These are phyloP conservation scores for Tricholoma bakamatsutake DNA, from an alignment of 768 basidiomycete genomes.

Conservation along the genomic window DNA sequence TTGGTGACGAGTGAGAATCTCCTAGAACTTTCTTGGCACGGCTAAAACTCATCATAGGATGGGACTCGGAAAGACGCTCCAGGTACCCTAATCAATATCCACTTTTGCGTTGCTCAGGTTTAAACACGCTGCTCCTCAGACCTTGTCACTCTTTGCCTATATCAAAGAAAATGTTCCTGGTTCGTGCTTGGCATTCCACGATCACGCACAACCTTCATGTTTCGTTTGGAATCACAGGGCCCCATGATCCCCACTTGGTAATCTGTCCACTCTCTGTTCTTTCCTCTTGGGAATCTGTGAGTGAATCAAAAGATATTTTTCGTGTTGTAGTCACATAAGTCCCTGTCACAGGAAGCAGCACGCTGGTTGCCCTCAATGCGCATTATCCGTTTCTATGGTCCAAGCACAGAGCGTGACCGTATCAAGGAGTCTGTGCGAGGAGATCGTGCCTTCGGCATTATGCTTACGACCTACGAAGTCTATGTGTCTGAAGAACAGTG, in stretches of 20 bases:
- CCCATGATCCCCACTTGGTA: slow-evolving; percentile 59
- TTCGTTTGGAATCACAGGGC: slow-evolving; percentile 17
- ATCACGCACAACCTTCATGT: not conserved
- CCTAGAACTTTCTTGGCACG: not conserved
- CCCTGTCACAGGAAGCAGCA: slow-evolving; percentile 35
- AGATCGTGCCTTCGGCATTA: slow-evolving; percentile 43
- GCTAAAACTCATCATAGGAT: slow-evolving; percentile 30
- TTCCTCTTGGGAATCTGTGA: slow-evolving; percentile 50
- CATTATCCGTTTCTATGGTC: slow-evolving; percentile 59
- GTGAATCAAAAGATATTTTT: slow-evolving; percentile 4
- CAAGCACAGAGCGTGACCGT: slow-evolving; percentile 45
- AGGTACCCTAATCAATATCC: slow-evolving; percentile 25
- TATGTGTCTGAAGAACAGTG: slow-evolving; percentile 52
- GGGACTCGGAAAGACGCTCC: slow-evolving; percentile 63
- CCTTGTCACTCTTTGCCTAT: slow-evolving; percentile 61
- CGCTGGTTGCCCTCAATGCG: slow-evolving; percentile 50
- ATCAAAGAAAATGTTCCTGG: slow-evolving; percentile 50
- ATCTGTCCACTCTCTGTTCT: slow-evolving; percentile 69
- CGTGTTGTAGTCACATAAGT: not conserved
- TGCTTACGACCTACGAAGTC: slow-evolving; percentile 65
- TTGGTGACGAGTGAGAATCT: slow-evolving; percentile 52
- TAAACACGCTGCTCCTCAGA: slow-evolving; percentile 20
- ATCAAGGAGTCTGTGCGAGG: slow-evolving; percentile 39
- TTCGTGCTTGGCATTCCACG: not conserved
- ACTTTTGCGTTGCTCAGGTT: not conserved